These are phyloP conservation scores for Trichoderma arundinaceum DNA, from an alignment of 2,329 filamentous ascomycete species.

Conservation along the genomic window DNA sequence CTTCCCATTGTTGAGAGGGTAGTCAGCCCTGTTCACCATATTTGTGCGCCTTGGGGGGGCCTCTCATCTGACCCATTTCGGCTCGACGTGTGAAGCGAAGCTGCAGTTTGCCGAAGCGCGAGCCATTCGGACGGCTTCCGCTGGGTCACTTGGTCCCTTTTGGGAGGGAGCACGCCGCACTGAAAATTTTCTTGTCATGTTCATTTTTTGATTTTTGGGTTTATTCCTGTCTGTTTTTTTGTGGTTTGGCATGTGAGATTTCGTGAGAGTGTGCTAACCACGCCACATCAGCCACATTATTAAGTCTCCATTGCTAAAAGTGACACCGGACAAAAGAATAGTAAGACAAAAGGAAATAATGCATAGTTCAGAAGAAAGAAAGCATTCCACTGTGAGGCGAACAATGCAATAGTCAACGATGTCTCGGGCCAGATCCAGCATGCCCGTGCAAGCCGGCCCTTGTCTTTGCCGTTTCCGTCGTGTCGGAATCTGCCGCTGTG, in stretches of 20 bases:
- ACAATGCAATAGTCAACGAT: conserved; percentile 5
- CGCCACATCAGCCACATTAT: conserved; percentile 8
- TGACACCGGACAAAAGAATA: not conserved
- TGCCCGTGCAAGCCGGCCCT: not conserved
- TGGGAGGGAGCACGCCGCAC: conserved; percentile 10
- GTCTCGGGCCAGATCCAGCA: conserved; percentile 11
- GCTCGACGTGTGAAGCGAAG: conserved; percentile 1
- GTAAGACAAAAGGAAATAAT: conserved; percentile 6
- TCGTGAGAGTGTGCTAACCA: not conserved
- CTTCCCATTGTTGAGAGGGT: conserved; percentile 5
- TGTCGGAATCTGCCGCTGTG: conserved; percentile 9
- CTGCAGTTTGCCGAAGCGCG: conserved; percentile 25
- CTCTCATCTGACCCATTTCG: conserved; percentile 18
- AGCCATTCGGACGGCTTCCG: conserved; percentile 27
- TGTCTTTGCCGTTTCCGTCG: conserved; percentile 28
- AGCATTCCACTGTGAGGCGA: conserved; percentile 11
- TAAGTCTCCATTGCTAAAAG: not conserved
- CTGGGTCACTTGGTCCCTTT: conserved; percentile 24
- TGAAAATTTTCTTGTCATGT: conserved; percentile 23
- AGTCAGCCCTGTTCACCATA: conserved; percentile 15
- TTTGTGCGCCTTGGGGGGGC: conserved; percentile 20
- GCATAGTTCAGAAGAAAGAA: not conserved
- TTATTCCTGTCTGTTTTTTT: not conserved
- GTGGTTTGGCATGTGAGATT: conserved; percentile 20
- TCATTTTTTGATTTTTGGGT: not conserved